Conservation (phyloP, 768 basidiomycete genomes). For the Termitomyces sp. region DNA sequence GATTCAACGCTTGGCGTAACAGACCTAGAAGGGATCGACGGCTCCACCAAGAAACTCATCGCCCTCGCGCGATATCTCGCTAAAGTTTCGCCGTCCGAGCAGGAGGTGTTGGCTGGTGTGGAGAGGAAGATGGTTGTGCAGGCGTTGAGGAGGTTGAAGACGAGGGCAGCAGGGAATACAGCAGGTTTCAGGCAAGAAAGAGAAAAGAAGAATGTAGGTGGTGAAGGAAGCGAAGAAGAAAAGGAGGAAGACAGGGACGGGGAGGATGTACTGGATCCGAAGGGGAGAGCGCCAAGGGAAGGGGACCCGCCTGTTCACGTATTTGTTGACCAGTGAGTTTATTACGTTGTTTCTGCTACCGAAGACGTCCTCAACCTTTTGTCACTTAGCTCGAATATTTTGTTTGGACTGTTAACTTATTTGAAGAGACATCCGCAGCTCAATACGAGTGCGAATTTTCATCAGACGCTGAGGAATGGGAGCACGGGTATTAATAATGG, state of each 20-base stretch:
- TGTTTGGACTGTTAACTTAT: conserved; percentile 75
- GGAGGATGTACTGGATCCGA: conserved; percentile 28
- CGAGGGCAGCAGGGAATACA: background rate
- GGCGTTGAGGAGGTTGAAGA: background rate
- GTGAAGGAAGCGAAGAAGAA: background rate
- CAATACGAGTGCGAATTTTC: background rate
- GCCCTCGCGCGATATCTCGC: conserved; percentile 6
- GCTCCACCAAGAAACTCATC: conserved; percentile 1
- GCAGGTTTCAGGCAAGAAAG: background rate
- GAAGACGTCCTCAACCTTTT: background rate
- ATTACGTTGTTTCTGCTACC: background rate
- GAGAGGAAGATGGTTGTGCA: conserved; percentile 8
- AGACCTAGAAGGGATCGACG: background rate
- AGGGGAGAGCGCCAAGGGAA: conserved; percentile 24
- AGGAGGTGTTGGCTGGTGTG: conserved; percentile 5
- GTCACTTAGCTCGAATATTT: conserved; percentile 70
- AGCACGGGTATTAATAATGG: background rate
- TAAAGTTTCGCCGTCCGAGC: conserved; percentile 6
- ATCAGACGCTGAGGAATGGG: background rate
- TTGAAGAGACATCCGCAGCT: conserved; percentile 45
- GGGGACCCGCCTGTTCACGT: conserved; percentile 34
- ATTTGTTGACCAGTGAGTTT: conserved; percentile 58
- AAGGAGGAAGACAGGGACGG: conserved; percentile 5
- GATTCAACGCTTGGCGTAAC: background rate
- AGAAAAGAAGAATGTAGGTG: background rate